These are phyloP conservation scores for Vitis rupestris DNA, from an alignment of 164 flowering plant genomes.

Conservation along the genomic window DNA sequence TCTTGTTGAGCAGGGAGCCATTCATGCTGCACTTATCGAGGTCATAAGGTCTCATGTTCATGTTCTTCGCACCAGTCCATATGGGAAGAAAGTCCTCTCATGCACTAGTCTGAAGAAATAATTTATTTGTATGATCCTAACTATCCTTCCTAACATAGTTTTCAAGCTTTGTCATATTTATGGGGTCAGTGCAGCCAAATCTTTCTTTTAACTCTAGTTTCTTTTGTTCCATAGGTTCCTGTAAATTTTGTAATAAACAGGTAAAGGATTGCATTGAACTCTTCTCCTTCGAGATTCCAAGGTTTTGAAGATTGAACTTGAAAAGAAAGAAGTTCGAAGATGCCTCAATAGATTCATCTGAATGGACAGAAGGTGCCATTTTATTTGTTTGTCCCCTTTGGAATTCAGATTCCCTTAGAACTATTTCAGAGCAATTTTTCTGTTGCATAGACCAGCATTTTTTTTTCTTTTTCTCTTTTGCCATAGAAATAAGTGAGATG, in stretches of 20 bases:
- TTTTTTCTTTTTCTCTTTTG: neutral
- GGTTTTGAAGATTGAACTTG: neutral
- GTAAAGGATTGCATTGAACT: neutral
- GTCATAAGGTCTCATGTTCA: constrained; percentile 52
- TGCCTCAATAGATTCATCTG: neutral
- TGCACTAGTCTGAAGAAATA: constrained; percentile 40
- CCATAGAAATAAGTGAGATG: constrained; percentile 7
- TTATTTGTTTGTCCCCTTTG: neutral
- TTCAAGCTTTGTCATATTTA: neutral
- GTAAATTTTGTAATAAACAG: constrained; percentile 13
- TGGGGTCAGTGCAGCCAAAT: neutral
- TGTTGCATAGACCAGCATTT: neutral
- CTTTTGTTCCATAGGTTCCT: neutral
- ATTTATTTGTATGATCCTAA: constrained; percentile 2
- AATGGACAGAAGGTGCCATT: neutral
- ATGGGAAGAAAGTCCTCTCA: constrained; percentile 65
- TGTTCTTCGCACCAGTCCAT: constrained; percentile 56
- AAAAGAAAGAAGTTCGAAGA: neutral
- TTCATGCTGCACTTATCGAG: constrained; percentile 48
- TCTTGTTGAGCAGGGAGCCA: constrained; percentile 41
- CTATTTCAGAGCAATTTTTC: neutral
- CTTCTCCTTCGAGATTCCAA: neutral
- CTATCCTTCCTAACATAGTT: neutral
- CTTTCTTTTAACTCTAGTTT: neutral
- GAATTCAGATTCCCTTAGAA: neutral